These are phyloP conservation scores for Gaultheria prostrata DNA, from an alignment of 148 eudicot genomes.

Conservation along the genomic window DNA sequence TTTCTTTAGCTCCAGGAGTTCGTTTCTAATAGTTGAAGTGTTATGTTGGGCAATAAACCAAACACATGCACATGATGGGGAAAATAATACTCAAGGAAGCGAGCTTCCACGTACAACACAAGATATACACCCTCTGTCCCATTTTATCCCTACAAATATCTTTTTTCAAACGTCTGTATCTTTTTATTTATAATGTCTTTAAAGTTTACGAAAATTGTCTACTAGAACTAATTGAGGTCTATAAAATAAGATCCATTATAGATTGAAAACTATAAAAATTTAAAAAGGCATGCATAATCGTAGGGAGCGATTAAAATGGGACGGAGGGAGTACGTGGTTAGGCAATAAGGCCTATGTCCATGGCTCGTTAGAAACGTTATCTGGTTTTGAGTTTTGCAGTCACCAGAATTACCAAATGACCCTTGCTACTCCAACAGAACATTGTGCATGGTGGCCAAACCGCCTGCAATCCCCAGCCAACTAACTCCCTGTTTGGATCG, in stretches of 20 bases:
- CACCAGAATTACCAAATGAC: not conserved
- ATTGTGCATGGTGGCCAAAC: not conserved
- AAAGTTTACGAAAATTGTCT: too few species aligned
- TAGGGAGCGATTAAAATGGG: too few species aligned
- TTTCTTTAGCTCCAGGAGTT: not conserved
- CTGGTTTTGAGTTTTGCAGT: not conserved
- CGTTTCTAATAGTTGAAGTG: not conserved
- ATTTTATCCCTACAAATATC: too few species aligned
- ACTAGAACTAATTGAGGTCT: too few species aligned
- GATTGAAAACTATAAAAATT: too few species aligned
- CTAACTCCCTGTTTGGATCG: not conserved
- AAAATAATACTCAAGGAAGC: not conserved
- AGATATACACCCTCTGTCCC: too few species aligned
- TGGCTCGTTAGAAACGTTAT: not conserved
- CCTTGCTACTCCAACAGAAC: not conserved
- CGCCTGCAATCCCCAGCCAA: not conserved
- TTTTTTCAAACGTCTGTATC: too few species aligned
- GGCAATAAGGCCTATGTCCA: too few species aligned
- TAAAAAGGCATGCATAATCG: too few species aligned
- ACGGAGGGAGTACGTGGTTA: too few species aligned
- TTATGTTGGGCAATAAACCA: not conserved
- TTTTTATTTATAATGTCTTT: too few species aligned
- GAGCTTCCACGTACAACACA: not conserved
- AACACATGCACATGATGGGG: not conserved
- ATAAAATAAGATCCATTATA: too few species aligned